Evolutionary conservation across 371 early-diverging fungal species (phyloP).

Genomic region (Mucor velutinosus): DNA sequence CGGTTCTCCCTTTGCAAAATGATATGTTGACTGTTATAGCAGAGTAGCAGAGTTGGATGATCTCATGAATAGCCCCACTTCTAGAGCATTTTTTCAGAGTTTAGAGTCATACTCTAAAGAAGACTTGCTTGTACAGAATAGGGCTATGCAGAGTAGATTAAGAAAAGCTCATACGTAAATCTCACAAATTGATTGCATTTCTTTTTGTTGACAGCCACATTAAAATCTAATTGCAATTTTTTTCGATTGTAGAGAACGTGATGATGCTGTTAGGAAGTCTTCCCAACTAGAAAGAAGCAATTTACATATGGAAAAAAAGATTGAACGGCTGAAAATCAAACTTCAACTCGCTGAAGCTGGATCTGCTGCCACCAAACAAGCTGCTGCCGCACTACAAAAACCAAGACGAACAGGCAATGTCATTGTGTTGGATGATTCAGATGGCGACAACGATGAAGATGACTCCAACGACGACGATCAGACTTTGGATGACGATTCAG

Average conservation of each 20-base stretch:
- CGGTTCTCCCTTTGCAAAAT: not conserved
- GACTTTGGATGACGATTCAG: not conserved
- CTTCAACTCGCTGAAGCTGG: not conserved
- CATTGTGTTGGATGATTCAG: not conserved
- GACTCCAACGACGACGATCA: not conserved
- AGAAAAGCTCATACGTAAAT: constrained; percentile 1
- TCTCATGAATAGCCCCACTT: not conserved
- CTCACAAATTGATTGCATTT: not conserved
- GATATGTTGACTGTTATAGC: not conserved
- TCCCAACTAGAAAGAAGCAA: not conserved
- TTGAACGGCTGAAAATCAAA: not conserved
- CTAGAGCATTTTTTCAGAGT: not conserved
- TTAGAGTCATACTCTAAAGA: not conserved
- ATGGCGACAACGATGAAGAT: not conserved
- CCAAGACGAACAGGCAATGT: not conserved
- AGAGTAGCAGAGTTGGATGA: constrained; percentile 18
- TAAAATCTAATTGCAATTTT: not conserved
- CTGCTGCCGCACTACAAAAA: not conserved
- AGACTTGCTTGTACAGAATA: not conserved
- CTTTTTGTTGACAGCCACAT: not conserved
- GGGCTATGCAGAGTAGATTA: not conserved
- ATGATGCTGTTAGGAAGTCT: not conserved
- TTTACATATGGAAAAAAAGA: not conserved
- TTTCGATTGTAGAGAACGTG: not conserved
- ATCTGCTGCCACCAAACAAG: not conserved